phyloP scores from a whole-genome alignment of 495 filamentous ascomycete species.

The Aspergillus funiculosus region DNA sequence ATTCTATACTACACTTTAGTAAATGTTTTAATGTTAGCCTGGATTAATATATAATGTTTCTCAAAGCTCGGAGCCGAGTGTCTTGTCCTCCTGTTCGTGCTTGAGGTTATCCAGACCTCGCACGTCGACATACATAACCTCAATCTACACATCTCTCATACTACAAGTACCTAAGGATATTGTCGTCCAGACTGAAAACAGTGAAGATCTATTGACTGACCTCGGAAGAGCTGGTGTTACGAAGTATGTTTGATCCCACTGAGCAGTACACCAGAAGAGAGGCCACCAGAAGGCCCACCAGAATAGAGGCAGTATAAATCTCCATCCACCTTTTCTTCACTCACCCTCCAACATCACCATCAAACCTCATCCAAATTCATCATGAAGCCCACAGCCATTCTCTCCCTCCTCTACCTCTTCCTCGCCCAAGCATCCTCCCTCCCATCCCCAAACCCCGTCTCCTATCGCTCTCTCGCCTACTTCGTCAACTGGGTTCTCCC shows the following conservation, averaged over 20 bases:
- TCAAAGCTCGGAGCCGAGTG: too few relatives aligned
- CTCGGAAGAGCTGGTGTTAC: conserved; percentile 6
- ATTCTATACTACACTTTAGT: too few relatives aligned
- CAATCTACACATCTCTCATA: too few relatives aligned
- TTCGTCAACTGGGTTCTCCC: conserved; percentile 67
- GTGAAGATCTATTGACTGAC: background rate
- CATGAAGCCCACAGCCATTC: background rate
- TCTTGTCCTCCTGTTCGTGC: too few relatives aligned
- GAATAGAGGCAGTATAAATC: too few relatives aligned
- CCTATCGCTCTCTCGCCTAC: conserved; percentile 71
- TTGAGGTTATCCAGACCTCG: too few relatives aligned
- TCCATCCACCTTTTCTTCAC: background rate
- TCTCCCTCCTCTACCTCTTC: background rate
- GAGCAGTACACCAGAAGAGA: too few relatives aligned
- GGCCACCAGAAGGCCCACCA: too few relatives aligned
- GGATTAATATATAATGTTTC: too few relatives aligned
- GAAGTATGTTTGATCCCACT: conserved; percentile 12
- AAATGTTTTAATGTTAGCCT: too few relatives aligned
- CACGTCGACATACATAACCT: too few relatives aligned
- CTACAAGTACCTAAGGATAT: too few relatives aligned
- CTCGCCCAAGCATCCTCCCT: background rate
- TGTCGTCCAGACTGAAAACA: background rate
- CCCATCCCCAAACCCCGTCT: conserved; percentile 10
- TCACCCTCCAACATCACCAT: background rate
- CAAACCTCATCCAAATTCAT: background rate